Conservation (phyloP, 148 eudicot genomes). For the Rhododendron williamsianum region DNA sequence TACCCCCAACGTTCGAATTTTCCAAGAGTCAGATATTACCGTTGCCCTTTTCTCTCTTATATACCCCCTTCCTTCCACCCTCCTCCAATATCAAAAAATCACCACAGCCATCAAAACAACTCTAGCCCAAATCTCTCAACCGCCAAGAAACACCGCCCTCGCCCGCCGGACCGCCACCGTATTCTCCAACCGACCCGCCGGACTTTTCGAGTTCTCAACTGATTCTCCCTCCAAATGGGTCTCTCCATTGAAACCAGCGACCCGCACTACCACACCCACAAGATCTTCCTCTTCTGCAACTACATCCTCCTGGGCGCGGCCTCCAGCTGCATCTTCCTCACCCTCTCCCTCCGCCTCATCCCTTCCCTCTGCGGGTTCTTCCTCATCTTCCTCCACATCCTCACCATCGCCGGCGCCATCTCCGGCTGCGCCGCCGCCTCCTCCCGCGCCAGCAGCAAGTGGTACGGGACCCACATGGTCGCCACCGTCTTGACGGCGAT, state of each 20-base stretch:
- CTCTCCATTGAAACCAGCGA: not conserved
- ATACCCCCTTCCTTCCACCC: not conserved
- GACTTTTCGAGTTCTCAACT: not conserved
- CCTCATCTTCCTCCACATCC: constrained; percentile 51
- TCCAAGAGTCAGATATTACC: not conserved
- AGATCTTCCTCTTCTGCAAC: constrained; percentile 43
- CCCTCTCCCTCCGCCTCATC: constrained; percentile 56
- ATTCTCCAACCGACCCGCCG: not conserved
- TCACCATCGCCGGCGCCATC: constrained; percentile 49
- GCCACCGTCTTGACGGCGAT: constrained; percentile 54
- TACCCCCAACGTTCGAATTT: not conserved
- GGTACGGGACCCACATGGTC: constrained; percentile 60
- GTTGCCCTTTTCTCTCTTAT: not conserved
- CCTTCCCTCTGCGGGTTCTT: constrained; percentile 51
- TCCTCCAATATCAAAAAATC: not conserved
- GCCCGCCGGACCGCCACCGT: not conserved
- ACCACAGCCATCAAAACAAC: not conserved
- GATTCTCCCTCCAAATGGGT: not conserved
- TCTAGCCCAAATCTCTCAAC: not conserved
- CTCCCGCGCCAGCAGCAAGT: constrained; percentile 23
- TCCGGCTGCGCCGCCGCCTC: constrained; percentile 47
- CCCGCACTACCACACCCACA: constrained; percentile 35
- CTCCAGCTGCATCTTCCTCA: constrained; percentile 59
- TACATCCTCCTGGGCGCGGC: constrained; percentile 54
- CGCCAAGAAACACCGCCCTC: too few species aligned